These are phyloP conservation scores for Gaertneriomyces sp. DNA, from an alignment of 192 early-diverging fungal genomes.

Conservation along the genomic window DNA sequence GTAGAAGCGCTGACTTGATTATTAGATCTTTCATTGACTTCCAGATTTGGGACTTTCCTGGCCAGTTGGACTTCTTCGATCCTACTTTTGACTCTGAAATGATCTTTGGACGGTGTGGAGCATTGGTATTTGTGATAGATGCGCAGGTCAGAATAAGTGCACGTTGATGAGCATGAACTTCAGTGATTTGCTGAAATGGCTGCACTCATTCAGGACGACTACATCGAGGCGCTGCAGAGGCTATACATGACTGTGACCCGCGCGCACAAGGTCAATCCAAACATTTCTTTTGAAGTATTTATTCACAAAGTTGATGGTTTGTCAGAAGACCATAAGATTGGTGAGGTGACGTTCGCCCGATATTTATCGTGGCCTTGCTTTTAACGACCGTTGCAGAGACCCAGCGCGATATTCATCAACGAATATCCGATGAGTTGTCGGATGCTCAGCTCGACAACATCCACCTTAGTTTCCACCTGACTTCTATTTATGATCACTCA, in stretches of 20 bases:
- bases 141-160: conserved; percentile 62
- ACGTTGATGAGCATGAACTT: neutral
- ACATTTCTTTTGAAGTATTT: conserved; percentile 88
- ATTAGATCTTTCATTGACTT: conserved; percentile 77
- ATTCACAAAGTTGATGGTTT: conserved; percentile 97
- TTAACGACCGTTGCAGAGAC: conserved; percentile 60
- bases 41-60: conserved; percentile 89
- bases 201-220: conserved; percentile 63
- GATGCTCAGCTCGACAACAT: conserved; percentile 73
- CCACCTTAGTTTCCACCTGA: conserved; percentile 79
- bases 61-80: conserved; percentile 79
- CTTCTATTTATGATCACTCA: conserved; percentile 89
- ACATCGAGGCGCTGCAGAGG: conserved; percentile 68
- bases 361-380: neutral
- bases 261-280: conserved; percentile 76
- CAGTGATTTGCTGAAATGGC: conserved; percentile 3
- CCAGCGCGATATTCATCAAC: conserved; percentile 89
- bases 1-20: neutral
- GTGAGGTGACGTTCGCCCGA: conserved; percentile 34
- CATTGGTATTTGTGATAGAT: conserved; percentile 91
- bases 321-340: conserved; percentile 92
- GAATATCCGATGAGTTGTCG: conserved; percentile 80
- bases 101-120: conserved; percentile 47
- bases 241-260: conserved; percentile 68
- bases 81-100: conserved; percentile 29